Evolutionary conservation across 2,329 filamentous ascomycete species (phyloP).

Genomic region (Trichophaea hybrida): DNA sequence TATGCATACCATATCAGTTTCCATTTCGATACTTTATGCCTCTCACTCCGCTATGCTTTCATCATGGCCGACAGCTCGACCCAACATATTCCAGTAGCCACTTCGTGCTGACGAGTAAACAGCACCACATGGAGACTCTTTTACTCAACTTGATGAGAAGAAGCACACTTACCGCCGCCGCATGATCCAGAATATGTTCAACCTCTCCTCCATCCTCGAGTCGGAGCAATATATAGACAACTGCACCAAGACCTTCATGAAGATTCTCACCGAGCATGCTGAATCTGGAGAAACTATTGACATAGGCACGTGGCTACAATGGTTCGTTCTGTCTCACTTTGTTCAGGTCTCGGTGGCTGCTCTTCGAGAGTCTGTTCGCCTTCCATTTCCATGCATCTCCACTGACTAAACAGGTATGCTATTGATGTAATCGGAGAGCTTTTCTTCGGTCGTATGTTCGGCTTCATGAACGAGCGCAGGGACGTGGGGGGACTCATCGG

Average conservation of each 20-base stretch:
- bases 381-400: neutral
- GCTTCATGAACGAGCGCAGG: slow-evolving; percentile 39
- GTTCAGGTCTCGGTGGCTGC: no score
- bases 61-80: no score
- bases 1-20: neutral
- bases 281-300: slow-evolving; percentile 37
- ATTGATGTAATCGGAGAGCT: slow-evolving; percentile 42
- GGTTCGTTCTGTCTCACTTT: slow-evolving; percentile 4
- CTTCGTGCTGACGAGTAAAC: slow-evolving; percentile 25
- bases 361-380: neutral
- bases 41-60: no score
- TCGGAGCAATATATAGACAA: neutral
- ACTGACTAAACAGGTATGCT: neutral
- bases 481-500: slow-evolving; percentile 42
- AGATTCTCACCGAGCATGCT: slow-evolving; percentile 8
- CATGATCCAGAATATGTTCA: slow-evolving; percentile 58
- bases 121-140: slow-evolving; percentile 40
- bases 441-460: slow-evolving; percentile 42
- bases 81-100: no score
- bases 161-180: neutral
- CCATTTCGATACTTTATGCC: no score
- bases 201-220: slow-evolving; percentile 42
- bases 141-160: slow-evolving; percentile 34
- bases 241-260: neutral
- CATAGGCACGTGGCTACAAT: slow-evolving; percentile 42